A percentile compares a stretch with the other conserved stretches of the same genome.
Conservation (phyloP, 352 stramenopile genomes). For the Phytopythium ostracodes region DNA sequence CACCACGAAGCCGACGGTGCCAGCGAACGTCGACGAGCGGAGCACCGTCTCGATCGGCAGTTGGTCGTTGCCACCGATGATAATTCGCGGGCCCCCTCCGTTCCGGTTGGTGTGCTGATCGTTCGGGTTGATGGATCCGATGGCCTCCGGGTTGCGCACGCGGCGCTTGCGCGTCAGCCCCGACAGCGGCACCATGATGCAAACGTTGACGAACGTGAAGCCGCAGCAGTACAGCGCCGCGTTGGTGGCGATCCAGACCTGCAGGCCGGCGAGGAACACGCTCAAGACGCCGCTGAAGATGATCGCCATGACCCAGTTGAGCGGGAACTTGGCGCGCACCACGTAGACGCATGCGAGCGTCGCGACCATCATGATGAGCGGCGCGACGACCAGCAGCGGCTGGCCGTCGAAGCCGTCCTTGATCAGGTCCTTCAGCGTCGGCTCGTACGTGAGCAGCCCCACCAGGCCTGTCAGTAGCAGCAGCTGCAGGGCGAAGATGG, state of each 20-base stretch:
- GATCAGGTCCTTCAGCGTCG: constrained; percentile 18
- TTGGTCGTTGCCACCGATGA: neutral
- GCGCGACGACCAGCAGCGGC: constrained; percentile 6
- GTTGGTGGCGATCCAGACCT: constrained; percentile 40
- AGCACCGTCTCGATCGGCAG: constrained; percentile 20
- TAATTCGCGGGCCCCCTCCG: neutral
- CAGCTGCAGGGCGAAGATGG: constrained; percentile 39
- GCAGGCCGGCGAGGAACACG: constrained; percentile 35
- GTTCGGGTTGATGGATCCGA: constrained; percentile 6
- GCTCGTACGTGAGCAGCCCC: constrained; percentile 24
- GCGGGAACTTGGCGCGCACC: constrained; percentile 35
- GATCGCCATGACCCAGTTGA: constrained; percentile 44
- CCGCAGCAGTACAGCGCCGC: constrained; percentile 36
- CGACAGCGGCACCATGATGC: constrained; percentile 35
- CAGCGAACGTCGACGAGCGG: constrained; percentile 24
- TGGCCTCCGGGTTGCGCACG: neutral
- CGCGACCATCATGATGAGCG: constrained; percentile 24
- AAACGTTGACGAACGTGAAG: constrained; percentile 33
- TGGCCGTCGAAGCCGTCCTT: neutral
- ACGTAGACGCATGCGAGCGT: constrained; percentile 32
- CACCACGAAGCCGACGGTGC: constrained; percentile 23
- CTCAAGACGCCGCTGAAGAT: constrained; percentile 34
- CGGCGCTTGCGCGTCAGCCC: constrained; percentile 13
- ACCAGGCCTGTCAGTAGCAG: constrained; percentile 31
- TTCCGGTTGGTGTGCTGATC: neutral